Evolutionary conservation across 1,139 yeast genomes (phyloP).

Genomic region (Geotrichum carabidarum): DNA sequence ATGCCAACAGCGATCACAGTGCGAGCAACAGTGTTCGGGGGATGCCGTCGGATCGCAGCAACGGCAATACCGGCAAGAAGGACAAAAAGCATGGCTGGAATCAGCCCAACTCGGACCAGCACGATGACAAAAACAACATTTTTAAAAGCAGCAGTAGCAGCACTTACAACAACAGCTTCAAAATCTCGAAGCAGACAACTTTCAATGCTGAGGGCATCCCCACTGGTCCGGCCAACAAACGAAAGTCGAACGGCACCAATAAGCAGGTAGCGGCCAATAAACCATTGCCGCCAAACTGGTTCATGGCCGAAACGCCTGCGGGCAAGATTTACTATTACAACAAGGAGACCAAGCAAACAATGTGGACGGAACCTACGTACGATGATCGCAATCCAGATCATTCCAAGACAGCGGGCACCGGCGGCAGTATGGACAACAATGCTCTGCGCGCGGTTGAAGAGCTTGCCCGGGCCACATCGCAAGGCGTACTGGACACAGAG

Average conservation of each 20-base stretch:
- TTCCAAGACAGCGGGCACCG: slow-evolving; percentile 18
- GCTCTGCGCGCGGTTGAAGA: slow-evolving; percentile 10
- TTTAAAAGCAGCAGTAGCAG: slow-evolving; percentile 3
- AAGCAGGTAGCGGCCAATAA: neutral
- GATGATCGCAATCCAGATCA: neutral
- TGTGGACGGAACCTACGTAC: slow-evolving; percentile 52
- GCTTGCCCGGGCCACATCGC: slow-evolving; percentile 25
- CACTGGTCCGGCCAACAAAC: slow-evolving; percentile 5
- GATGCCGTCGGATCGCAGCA: neutral
- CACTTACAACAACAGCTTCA: slow-evolving; percentile 2
- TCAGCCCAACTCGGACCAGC: neutral
- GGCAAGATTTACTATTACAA: slow-evolving; percentile 52
- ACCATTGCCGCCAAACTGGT: slow-evolving; percentile 40
- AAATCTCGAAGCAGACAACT: slow-evolving; percentile 1
- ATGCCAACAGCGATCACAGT: slow-evolving; percentile 7
- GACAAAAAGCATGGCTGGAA: slow-evolving; percentile 11
- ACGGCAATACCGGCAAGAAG: slow-evolving; percentile 1
- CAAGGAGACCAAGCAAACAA: slow-evolving; percentile 43
- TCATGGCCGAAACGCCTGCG: slow-evolving; percentile 30
- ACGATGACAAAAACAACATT: neutral
- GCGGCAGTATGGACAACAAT: slow-evolving; percentile 24
- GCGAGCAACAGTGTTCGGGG: slow-evolving; percentile 4
- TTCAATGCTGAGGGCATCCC: slow-evolving; percentile 2
- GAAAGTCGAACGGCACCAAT: neutral
- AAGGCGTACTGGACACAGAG: neutral